Evolutionary conservation across 2,329 filamentous ascomycete genomes (phyloP).

Genomic region (Cladosporium sp.): DNA sequence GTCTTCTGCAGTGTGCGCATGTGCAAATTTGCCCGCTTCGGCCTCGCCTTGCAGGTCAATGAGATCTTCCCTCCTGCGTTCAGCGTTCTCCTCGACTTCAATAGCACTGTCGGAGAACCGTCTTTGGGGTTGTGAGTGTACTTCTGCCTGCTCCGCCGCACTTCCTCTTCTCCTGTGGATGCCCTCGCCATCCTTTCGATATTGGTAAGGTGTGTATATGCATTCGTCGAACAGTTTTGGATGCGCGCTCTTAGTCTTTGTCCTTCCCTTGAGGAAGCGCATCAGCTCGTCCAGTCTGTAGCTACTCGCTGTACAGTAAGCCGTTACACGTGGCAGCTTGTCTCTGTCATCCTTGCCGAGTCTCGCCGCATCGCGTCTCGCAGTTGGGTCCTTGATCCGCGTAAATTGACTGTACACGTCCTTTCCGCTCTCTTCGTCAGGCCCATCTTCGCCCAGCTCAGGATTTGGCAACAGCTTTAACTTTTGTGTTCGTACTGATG

Average conservation of each 20-base stretch:
- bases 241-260: constrained; percentile 72
- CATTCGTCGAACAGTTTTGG: constrained; percentile 97
- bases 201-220: constrained; percentile 92
- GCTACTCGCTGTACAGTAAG: constrained; percentile 90
- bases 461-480: constrained; percentile 94
- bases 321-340: constrained; percentile 84
- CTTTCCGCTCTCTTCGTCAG: constrained; percentile 85
- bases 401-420: constrained; percentile 99
- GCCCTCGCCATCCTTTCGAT: constrained; percentile 50
- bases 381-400: constrained; percentile 93
- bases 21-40: constrained; percentile 3
- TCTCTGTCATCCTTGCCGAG: constrained; percentile 91
- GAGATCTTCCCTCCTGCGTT: constrained; percentile 38
- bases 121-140: constrained; percentile 51
- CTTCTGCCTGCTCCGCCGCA: constrained; percentile 32
- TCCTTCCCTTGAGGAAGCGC: constrained; percentile 84
- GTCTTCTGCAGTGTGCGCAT: constrained; percentile 12
- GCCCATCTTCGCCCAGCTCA: constrained; percentile 71
- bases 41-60: constrained; percentile 33
- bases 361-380: constrained; percentile 84
- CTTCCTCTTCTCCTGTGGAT: constrained; percentile 25
- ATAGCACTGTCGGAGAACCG: constrained; percentile 73
- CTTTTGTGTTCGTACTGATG: constrained; percentile 94
- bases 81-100: constrained; percentile 58
- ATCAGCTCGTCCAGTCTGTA: constrained; percentile 89